These are phyloP conservation scores for Trichothecium sympodiale DNA, from an alignment of 2,329 filamentous ascomycete genomes.

Conservation along the genomic window DNA sequence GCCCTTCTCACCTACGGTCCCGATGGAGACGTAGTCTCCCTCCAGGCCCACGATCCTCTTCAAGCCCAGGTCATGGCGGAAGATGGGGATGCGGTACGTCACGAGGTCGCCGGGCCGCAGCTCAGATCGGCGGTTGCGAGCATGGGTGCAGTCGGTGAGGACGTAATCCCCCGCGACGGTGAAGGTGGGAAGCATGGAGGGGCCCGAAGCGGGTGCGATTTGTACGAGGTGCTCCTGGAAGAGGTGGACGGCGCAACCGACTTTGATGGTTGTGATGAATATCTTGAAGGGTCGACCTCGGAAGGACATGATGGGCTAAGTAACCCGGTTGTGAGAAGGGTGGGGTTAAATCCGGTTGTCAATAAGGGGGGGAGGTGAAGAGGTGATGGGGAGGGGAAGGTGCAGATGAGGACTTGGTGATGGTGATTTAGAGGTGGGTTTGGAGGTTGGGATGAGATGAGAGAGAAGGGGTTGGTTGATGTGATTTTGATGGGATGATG, in stretches of 20 bases:
- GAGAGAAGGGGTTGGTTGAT: no score
- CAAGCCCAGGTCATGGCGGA: conserved; percentile 46
- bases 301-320: conserved; percentile 14
- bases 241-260: conserved; percentile 4
- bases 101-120: conserved; percentile 74
- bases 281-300: conserved; percentile 28
- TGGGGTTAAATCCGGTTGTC: no score
- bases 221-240: conserved; percentile 42
- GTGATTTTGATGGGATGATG: no score
- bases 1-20: conserved; percentile 42
- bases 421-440: no score
- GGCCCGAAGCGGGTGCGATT: conserved; percentile 51
- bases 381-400: no score
- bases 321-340: no score
- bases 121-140: conserved; percentile 57
- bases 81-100: conserved; percentile 63
- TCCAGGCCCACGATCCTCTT: conserved; percentile 74
- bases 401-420: no score
- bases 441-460: no score
- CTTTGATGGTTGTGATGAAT: conserved; percentile 19
- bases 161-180: conserved; percentile 55
- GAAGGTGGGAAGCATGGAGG: conserved; percentile 87
- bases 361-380: no score
- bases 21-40: conserved; percentile 62
- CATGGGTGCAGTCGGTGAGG: conserved; percentile 55